A percentile compares a stretch with the other conserved stretches of the same genome.
These are phyloP conservation scores for Chiua sp. DNA, from an alignment of 1,284 basidiomycete genomes.

Conservation along the genomic window DNA sequence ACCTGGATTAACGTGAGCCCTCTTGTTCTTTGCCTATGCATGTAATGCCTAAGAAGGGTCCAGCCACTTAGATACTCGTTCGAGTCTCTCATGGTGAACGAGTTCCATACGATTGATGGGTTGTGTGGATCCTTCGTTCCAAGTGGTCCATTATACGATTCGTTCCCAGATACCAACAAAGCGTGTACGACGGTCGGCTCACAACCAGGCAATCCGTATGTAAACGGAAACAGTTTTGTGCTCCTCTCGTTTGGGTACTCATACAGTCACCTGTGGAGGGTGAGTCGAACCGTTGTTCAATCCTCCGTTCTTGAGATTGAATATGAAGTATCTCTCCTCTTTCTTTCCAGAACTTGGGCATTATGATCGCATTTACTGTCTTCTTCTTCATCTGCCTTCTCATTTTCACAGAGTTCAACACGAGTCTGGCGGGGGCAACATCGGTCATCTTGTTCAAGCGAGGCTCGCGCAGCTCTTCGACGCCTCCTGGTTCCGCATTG, in stretches of 20 bases:
- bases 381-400: constrained; percentile 53
- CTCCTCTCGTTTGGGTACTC: constrained; percentile 68
- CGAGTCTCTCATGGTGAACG: constrained; percentile 57
- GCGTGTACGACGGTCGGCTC: constrained; percentile 57
- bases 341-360: constrained; percentile 53
- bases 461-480: too few relatives aligned
- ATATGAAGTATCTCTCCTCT: too few relatives aligned
- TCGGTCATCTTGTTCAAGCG: too few relatives aligned
- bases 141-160: constrained; percentile 49
- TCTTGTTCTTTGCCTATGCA: background rate
- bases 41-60: background rate
- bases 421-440: too few relatives aligned
- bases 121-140: constrained; percentile 62
- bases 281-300: constrained; percentile 38
- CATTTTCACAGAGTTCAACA: constrained; percentile 51
- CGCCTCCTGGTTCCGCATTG: too few relatives aligned
- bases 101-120: constrained; percentile 52
- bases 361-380: constrained; percentile 48
- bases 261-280: constrained; percentile 67
- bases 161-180: constrained; percentile 55
- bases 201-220: constrained; percentile 21
- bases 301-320: background rate
- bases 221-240: constrained; percentile 44
- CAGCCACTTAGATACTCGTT: constrained; percentile 57
- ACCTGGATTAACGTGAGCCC: constrained; percentile 61